Evolutionary conservation across 305 asterid species (phyloP), one percentile per base, ranked within the genome.

Genomic region (Rubia occidens): DNA sequence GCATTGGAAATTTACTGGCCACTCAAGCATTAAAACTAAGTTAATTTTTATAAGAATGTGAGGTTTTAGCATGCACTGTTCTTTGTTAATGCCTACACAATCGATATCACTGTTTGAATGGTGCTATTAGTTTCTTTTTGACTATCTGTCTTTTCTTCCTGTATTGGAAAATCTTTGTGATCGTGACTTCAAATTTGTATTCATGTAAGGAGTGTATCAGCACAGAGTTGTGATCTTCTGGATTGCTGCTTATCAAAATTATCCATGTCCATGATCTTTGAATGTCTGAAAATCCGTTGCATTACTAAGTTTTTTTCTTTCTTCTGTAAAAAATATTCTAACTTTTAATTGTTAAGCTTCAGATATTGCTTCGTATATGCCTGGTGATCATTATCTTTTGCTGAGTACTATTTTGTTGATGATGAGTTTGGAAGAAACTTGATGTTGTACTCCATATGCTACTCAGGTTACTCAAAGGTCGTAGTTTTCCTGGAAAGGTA

Each of bases 401-500:
- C n/a, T 61, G 0, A 11, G 70, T 44, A 58, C 40, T 32, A 44
- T 35, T 15, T 60, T 55, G 21, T 18, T 55, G 71, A 60, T 60
- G 47, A 44, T 60, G 24, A 21, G 67, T 13, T 54, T 42, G 24
- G 56, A 2, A 14, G 40, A 40, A 72, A 51, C 13, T 26, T 64
- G 13, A 61, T 42, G n/a, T 21, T 71, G 56, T 59, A 70, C 69
- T 74, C 77, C 35, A 64, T 29, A 24, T 76, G 66, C 67, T 18
- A 29, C 54, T 35, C 83, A 93, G 98, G 77, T 86, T 91, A 84
- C 91, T 91, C 54, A 94, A 91, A 80, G 99, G 99, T 69, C 95
- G 99, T 49, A 91, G 95, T 82, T 93, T 94, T 76, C 99, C 99
- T 61, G 99, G 99, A 68, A 94, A 91, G 78, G 82, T 94, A 78